Evolutionary conservation across 2,329 filamentous ascomycete species (phyloP).

Genomic region (Sporothrix sp.): DNA sequence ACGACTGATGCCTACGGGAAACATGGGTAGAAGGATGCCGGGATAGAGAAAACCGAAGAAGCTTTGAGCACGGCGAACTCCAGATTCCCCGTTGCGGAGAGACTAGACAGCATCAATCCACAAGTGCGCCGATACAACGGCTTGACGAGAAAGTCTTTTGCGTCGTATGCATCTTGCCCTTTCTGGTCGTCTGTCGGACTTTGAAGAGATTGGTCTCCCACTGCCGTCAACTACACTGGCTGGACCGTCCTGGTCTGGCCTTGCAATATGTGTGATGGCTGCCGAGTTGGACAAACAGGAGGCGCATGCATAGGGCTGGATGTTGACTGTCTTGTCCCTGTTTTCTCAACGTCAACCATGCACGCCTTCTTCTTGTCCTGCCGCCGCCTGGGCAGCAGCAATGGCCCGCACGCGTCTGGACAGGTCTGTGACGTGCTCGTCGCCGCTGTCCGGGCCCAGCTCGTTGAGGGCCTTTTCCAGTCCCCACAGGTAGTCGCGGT

Average conservation of each 20-base stretch:
- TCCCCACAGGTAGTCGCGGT: slow-evolving; percentile 78
- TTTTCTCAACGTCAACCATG: too few species aligned
- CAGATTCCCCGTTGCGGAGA: too few species aligned
- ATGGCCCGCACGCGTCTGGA: slow-evolving; percentile 61
- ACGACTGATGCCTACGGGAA: not conserved
- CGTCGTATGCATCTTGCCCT: too few species aligned
- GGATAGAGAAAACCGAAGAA: not conserved
- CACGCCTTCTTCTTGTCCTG: slow-evolving; percentile 3
- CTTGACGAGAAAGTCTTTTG: too few species aligned
- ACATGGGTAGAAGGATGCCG: not conserved
- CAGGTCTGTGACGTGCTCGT: slow-evolving; percentile 77
- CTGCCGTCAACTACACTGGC: slow-evolving; percentile 35
- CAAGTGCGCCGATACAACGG: too few species aligned
- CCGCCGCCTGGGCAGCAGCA: slow-evolving; percentile 5
- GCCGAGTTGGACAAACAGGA: slow-evolving; percentile 19
- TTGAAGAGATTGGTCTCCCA: slow-evolving; percentile 36
- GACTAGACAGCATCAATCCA: too few species aligned
- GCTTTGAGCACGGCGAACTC: not conserved
- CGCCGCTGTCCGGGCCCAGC: slow-evolving; percentile 65
- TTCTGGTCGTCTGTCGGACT: too few species aligned
- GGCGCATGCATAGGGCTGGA: slow-evolving; percentile 20
- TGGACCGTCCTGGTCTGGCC: slow-evolving; percentile 26
- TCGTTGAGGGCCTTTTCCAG: slow-evolving; percentile 66
- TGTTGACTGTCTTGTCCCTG: not conserved
- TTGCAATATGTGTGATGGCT: not conserved